Evolutionary conservation across 1,284 basidiomycete species (phyloP), one percentile per base, ranked within the genome.

Genomic region (Ceratobasidium sp.): DNA sequence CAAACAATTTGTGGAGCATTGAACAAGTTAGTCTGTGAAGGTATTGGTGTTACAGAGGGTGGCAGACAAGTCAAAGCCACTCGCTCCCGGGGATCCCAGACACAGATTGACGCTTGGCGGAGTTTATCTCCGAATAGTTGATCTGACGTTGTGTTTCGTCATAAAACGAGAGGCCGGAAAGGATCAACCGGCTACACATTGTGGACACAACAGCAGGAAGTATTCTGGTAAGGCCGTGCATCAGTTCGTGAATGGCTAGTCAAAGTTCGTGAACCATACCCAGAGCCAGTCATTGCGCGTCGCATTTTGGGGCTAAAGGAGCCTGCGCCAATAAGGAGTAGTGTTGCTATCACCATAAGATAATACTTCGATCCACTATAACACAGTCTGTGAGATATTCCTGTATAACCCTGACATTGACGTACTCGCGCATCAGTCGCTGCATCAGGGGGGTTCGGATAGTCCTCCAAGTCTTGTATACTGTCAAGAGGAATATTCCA

Each of bases 391-490:
- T 53, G 6, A 69, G 53, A 26, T 3, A 20, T 8, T 3, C 3
- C 6, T 33, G 10, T 3, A 7, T 6, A 15, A n/a, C n/a, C 7
- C 3, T 13, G 20, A 2, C 17, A 17, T n/a, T 28, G 15, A 49
- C 66, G 13, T 56, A 69, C 66, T 69, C 66, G 66, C 37, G 66
- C 66, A 69, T 69, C 13, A 69, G 23, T 23, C 66, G 28, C 15
- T 42, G 49, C 35, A 69, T 20, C 28, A 69, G 26, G n/a, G 66
- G 66, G 26, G 66, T 66, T 1, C 23, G 28, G 33, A 2, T 54
- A 28, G n/a, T 69, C 13, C 15, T 53, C 66, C 49, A 69, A 3
- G 66, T 56, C 39, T 49, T 69, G 26, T 58, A 71, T 4, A 71
- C 23, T 3, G 67, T 71, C 35, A 71, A 37, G 20, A 58, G 2